A percentile compares a stretch with the other conserved stretches of the same genome.
phyloP scores from a whole-genome alignment of 495 filamentous ascomycete species.

The Aspergillus nidulans region DNA sequence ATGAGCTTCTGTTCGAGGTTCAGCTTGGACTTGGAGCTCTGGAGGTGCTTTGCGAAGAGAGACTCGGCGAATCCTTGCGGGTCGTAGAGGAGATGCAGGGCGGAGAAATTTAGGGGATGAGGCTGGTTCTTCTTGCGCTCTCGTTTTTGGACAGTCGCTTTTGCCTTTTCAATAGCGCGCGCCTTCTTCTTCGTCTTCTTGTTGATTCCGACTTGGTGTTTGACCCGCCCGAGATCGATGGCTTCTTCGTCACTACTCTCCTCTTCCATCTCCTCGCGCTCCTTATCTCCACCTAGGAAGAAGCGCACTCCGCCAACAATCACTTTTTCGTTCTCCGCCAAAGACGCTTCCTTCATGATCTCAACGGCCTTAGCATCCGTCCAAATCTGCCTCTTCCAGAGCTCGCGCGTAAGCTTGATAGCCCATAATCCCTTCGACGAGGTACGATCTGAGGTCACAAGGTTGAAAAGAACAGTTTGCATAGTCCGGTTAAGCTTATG shows the following conservation, averaged over 20 bases:
- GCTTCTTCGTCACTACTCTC: constrained; percentile 77
- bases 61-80: constrained; percentile 91
- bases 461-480: constrained; percentile 86
- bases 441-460: constrained; percentile 77
- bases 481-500: constrained; percentile 89
- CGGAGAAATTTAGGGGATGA: constrained; percentile 91
- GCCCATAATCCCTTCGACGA: constrained; percentile 91
- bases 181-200: constrained; percentile 91
- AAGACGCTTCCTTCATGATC: constrained; percentile 85
- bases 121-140: constrained; percentile 84
- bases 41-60: constrained; percentile 86
- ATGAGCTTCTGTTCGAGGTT: constrained; percentile 86
- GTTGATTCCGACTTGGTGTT: constrained; percentile 83
- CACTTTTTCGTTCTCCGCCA: constrained; percentile 86
- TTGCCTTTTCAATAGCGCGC: constrained; percentile 71
- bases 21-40: constrained; percentile 78
- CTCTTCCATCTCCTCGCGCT: constrained; percentile 86
- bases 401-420: constrained; percentile 78
- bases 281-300: constrained; percentile 93
- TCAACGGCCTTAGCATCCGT: constrained; percentile 83
- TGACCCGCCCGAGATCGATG: constrained; percentile 73
- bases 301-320: constrained; percentile 81
- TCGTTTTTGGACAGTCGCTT: constrained; percentile 70
- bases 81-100: constrained; percentile 93
- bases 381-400: constrained; percentile 89